Base-by-base conservation (phyloP, 2,329 filamentous ascomycete species). In the Botrytis aclada region DNA sequence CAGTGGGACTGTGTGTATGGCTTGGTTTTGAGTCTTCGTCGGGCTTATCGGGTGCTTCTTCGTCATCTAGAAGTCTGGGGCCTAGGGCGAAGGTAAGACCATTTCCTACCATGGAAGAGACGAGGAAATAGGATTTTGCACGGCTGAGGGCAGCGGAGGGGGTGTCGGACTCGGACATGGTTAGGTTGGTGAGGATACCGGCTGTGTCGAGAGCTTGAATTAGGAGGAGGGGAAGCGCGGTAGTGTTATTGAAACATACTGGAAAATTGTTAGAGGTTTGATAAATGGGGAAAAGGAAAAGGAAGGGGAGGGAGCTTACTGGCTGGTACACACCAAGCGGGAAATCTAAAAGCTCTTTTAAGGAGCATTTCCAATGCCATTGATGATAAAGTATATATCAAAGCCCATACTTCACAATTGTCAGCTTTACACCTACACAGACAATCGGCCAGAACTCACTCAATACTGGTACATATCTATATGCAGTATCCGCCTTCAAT, bases 21-120 rank as follows among this genome's bases (percentile, higher is more conserved):
- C 32, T 61, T 56, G 66, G n/a, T 69, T 61, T 47, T 29, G 63
- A 54, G 1, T 80, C 76, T 16, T 79, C 77, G 18, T 79, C 76
- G 5, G 80, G 74, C 10, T 58, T 34, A 10, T 83, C 80, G 0
- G 83, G 82, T 1, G 78, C 79, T 72, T 83, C 79, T 74, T 83
- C 82, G 0, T 79, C 80, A 74, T 87, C 86, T 58, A 92, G 83
- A 51, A 92, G 82, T 25, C 84, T 83, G 0, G 89, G 89, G 0
- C 89, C 90, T 4, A 92, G 81, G 0, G 88, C 88, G 79, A 92
- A 92, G 0, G 89, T 91, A 74, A 92, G 81, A 70, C 86, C 88
- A 77, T 89, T 90, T 64, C 85, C 86, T 25, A 92, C 84, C 72
- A 90, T 90, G 45, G 64, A 66, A 9, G 64, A 91, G 74, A 92